Evolutionary conservation across 2,329 filamentous ascomycete species (phyloP), one percentile per base, ranked within the genome.

Genomic region (Cordyceps cicadae): DNA sequence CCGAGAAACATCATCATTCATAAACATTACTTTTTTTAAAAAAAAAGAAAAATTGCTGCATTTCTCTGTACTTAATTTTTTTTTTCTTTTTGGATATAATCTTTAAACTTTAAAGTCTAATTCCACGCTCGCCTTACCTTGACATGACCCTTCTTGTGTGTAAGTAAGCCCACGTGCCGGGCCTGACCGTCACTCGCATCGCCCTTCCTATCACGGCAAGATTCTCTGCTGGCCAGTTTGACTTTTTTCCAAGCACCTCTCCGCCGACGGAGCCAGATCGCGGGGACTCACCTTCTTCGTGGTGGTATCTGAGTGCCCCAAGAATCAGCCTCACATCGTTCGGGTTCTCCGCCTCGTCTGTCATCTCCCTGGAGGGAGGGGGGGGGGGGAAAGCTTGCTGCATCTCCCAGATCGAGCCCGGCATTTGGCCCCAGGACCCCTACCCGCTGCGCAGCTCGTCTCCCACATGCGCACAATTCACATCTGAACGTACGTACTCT

Each of bases 111-210:
- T 29, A 21, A n/a, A n/a, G 43, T 5, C 9, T n/a, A 37, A 6
- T 52, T 37, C n/a, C 32, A 34, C 19, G 11, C 26, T 26, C 15
- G 17, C 19, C 12, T 26, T n/a, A 52, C 14, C 14, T 39, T 11
- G 7, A 8, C 21, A 26, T 1, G 37, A 26, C 37, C 14, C 6
- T 48, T 54, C 43, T 29, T 29, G 41, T 49, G 29, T 24, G 24
- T 24, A 24, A 24, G 24, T 56, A 56, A 56, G 54, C 54, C 54
- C 54, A 57, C 54, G 54, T 57, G 54, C 50, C 26, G 54, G 45
- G 29, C 54, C 51, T 43, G 17, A 21, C 7, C 29, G 39, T 29
- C 29, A 29, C 54, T 50, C 54, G 54, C 54, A 41, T 57, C 3
- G 34, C 9, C 45, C 34, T 57, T 45, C 54, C 54, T 57, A 57